Evolutionary conservation across 31 red algal genomes (phyloP), one percentile per base, ranked within the genome.

Genomic region (Asparagopsis taxiformis): DNA sequence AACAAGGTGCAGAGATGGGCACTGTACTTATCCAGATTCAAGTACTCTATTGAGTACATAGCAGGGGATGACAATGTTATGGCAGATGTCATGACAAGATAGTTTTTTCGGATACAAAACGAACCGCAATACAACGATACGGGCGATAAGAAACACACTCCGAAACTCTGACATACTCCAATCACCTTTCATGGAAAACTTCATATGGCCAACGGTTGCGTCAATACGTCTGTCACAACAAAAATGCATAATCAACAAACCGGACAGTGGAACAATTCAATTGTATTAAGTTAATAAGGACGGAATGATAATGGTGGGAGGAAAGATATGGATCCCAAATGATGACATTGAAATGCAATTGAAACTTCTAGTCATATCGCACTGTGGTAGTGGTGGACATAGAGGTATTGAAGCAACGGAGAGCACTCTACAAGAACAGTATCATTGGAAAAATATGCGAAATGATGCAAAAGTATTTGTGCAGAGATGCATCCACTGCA

Each of bases 1-100:
- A 70, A 70, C 65, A 70, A 70, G 24, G 65, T 70, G 22, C 41
- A 70, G 32, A 4, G 39, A 4, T 70, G 65, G 65, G 38, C 65
- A 11, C 24, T 70, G 5, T 52, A 32, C 8, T 52, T 51, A 13
- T 70, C 43, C 5, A 25, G 65, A 22, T 70, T 70, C 13, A 11
- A 19, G 5, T 70, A 70, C 65, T 26, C 37, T 9, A 32, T 70
- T 51, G 38, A 24, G 38, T 38, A 70, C 29, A 25, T 51, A 7
- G 4, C 60, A 19, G 60, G 60, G 4, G 60, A 64, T 9, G 7
- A 29, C 10, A 64, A 64, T 19, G 28, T 64, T 8, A 64, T 64
- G 60, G 60, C 60, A 31, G 15, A 38, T 29, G 34, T 64, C 7
- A 64, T 64, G 32, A 64, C 30, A 9, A 4, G 60, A 7, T 64